Base-by-base conservation (phyloP, 2,329 filamentous ascomycete species). In the Cordyceps cateniannulata region DNA sequence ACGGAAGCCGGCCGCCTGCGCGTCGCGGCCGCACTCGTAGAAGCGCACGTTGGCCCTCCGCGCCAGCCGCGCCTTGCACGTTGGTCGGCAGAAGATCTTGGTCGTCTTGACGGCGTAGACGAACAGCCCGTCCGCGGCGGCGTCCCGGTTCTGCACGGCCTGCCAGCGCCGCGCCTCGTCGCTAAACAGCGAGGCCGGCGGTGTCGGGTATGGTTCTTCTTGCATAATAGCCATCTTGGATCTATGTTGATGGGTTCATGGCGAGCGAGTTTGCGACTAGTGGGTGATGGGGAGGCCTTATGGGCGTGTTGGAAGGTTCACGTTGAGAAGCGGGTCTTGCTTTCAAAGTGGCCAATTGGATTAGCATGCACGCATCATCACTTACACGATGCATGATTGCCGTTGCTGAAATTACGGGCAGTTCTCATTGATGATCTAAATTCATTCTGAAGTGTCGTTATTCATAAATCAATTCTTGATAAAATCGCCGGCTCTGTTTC, bases 21-120 rank as follows among this genome's bases (percentile, higher is more conserved):
- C 85, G 32, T 79, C 74, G 0, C 68, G 62, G 0, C 75, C 67
- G 0, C 72, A 76, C 18, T 76, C 68, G 70, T 78, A 85, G 70
- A 86, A 88, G 1, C 71, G 69, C 3, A 87, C 78, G 54, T 88
- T 88, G 54, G 82, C 80, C 50, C 84, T 79, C 2, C 84, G 79
- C 1, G 85, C 83, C 14, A 87, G 78, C 0, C 85, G 79, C 2
- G 83, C 82, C 18, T 81, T 79, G 68, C 85, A 88, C 22, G 78
- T 83, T 1, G 85, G 84, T 1, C 84, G 79, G 69, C 85, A 87
- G 71, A 84, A 87, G 62, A 79, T 75, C 63, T 73, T 71, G n/a
- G 77, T 79, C 0, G 77, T 76, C 56, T 69, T 69, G 5, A 79
- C 77, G 54, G 65, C 76, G 66, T 79, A 79, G 51, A 79, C 70